Evolutionary conservation across 2,329 filamentous ascomycete genomes (phyloP).

Genomic region (Piedraia hortae): DNA sequence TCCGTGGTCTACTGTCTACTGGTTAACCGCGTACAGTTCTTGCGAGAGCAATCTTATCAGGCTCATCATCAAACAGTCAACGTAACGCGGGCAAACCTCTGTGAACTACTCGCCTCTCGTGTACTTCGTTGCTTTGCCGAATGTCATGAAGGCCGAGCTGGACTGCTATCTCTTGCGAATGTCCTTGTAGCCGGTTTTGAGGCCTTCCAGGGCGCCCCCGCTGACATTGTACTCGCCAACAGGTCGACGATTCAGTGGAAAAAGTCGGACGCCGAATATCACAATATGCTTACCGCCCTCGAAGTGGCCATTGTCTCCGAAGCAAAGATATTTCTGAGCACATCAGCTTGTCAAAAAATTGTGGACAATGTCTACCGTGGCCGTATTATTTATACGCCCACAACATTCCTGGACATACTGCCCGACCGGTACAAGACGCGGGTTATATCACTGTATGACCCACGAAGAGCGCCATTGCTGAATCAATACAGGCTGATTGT

Average conservation of each 20-base stretch:
- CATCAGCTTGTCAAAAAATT: conserved; percentile 54
- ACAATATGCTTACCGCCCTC: conserved; percentile 43
- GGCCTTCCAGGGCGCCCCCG: conserved; percentile 58
- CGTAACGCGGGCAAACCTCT: conserved; percentile 47
- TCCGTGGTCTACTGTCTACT: conserved; percentile 65
- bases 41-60: conserved; percentile 48
- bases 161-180: conserved; percentile 46
- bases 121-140: conserved; percentile 56
- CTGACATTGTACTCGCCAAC: conserved; percentile 32
- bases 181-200: conserved; percentile 63
- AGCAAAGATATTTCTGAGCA: conserved; percentile 50
- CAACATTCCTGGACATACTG: conserved; percentile 55
- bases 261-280: conserved; percentile 18
- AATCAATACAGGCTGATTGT: conserved; percentile 73
- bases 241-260: conserved; percentile 16
- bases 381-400: conserved; percentile 56
- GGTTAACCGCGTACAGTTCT: conserved; percentile 55
- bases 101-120: conserved; percentile 52
- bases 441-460: conserved; percentile 57
- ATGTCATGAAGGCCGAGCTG: conserved; percentile 41
- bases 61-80: conserved; percentile 60
- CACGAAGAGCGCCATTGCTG: conserved; percentile 42
- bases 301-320: conserved; percentile 65
- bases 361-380: conserved; percentile 62
- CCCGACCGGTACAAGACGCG: conserved; percentile 68